Percentiles rank a stretch among this genome's conserved stretches.
Evolutionary conservation across 2,329 filamentous ascomycete genomes (phyloP).

Genomic region (Aschersonia sp.): DNA sequence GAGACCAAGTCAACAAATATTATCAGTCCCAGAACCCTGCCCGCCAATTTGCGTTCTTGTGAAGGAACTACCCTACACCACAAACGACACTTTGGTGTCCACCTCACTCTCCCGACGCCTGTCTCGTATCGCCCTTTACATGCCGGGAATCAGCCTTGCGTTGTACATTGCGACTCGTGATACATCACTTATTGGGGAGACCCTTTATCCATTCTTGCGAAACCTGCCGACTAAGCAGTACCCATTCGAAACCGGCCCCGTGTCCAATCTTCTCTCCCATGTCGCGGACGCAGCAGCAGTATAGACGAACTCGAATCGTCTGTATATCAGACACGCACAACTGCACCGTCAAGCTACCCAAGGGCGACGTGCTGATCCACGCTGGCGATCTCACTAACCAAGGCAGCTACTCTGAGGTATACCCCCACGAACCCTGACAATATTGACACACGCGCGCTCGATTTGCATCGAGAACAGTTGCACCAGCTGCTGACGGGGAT

Average conservation of each 20-base stretch:
- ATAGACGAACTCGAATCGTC: conserved; percentile 47
- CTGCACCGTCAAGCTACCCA: conserved; percentile 46
- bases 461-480: background rate
- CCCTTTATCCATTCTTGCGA: too few relatives aligned
- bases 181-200: too few relatives aligned
- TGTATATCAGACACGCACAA: conserved; percentile 71
- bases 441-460: background rate
- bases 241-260: background rate
- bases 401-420: conserved; percentile 42
- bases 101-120: too few relatives aligned
- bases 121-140: too few relatives aligned
- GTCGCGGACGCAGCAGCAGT: conserved; percentile 4
- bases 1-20: too few relatives aligned
- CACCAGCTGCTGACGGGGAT: background rate
- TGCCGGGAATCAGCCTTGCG: too few relatives aligned
- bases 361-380: conserved; percentile 61
- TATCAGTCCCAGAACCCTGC: too few relatives aligned
- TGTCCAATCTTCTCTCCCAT: background rate
- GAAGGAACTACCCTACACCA: too few relatives aligned
- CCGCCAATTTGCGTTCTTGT: too few relatives aligned
- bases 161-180: too few relatives aligned
- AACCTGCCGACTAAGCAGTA: background rate
- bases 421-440: background rate
- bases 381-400: conserved; percentile 66
- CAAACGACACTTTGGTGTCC: too few relatives aligned